Conservation (phyloP, 2,329 filamentous ascomycete species). For the Trichoderma sp. region DNA sequence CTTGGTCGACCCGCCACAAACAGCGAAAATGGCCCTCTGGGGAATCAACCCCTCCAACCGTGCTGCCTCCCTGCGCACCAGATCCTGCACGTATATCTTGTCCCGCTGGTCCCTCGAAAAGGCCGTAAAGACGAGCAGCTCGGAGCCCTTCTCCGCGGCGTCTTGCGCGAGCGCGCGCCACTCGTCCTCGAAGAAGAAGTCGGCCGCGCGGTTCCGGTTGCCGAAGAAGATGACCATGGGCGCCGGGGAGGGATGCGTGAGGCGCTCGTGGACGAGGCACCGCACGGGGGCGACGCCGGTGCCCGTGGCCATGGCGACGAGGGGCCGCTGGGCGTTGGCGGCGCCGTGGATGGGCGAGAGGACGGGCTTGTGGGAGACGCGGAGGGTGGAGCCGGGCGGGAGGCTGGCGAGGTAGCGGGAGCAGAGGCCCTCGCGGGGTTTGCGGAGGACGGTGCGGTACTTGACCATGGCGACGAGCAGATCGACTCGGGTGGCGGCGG, state of each 20-base stretch:
- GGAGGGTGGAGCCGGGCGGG: slow-evolving; percentile 57
- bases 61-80: slow-evolving; percentile 49
- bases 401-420: slow-evolving; percentile 80
- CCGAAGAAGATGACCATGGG: slow-evolving; percentile 76
- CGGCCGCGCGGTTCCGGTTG: slow-evolving; percentile 70
- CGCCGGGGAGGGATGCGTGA: slow-evolving; percentile 36
- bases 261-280: slow-evolving; percentile 76
- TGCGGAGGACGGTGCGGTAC: slow-evolving; percentile 84
- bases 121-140: slow-evolving; percentile 46
- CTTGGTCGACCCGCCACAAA: slow-evolving; percentile 60
- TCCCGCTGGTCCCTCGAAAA: slow-evolving; percentile 53
- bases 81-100: slow-evolving; percentile 61
- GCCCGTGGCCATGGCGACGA: slow-evolving; percentile 80
- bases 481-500: slow-evolving; percentile 57
- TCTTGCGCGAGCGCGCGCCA: slow-evolving; percentile 54
- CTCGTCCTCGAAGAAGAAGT: slow-evolving; percentile 81
- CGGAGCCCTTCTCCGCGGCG: slow-evolving; percentile 30
- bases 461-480: slow-evolving; percentile 86
- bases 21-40: slow-evolving; percentile 50
- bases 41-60: slow-evolving; percentile 41
- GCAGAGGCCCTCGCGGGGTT: slow-evolving; percentile 83
- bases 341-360: slow-evolving; percentile 47
- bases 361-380: slow-evolving; percentile 59
- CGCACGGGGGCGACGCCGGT: slow-evolving; percentile 87
- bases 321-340: slow-evolving; percentile 51